These are phyloP conservation scores for Crithidia fasciculata DNA, from an alignment of 208 protist species.

Conservation along the genomic window DNA sequence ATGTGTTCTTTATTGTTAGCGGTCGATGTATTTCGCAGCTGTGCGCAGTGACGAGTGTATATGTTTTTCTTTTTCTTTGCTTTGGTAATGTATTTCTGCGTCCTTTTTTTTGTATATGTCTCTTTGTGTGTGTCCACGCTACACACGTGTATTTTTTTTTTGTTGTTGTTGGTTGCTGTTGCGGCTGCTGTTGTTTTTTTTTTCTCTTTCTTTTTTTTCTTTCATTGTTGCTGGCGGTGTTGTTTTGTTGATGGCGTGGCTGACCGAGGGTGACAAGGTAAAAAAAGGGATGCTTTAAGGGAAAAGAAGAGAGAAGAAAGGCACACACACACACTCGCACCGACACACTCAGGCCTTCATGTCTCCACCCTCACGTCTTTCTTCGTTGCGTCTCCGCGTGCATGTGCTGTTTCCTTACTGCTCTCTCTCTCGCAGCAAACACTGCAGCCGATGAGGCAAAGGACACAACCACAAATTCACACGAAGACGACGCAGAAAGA, in stretches of 20 bases:
- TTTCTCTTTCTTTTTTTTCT: conserved; percentile 19
- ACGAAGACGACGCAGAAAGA: too few species aligned
- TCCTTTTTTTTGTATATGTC: not conserved
- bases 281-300: not conserved
- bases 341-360: too few species aligned
- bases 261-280: not conserved
- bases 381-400: too few species aligned
- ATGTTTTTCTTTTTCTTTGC: not conserved
- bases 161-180: conserved; percentile 14
- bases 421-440: too few species aligned
- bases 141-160: conserved; percentile 15
- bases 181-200: not conserved
- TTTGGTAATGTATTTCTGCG: conserved; percentile 1
- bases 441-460: too few species aligned
- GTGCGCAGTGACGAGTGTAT: not conserved
- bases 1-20: not conserved
- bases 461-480: too few species aligned
- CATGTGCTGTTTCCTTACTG: too few species aligned
- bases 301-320: too few species aligned
- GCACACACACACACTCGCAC: too few species aligned
- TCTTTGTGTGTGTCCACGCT: conserved; percentile 1
- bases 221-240: conserved; percentile 23
- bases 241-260: conserved; percentile 30
- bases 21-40: conserved; percentile 2
- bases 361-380: too few species aligned